Evolutionary conservation across 768 basidiomycete species (phyloP).

Genomic region (Mycena alexandri): DNA sequence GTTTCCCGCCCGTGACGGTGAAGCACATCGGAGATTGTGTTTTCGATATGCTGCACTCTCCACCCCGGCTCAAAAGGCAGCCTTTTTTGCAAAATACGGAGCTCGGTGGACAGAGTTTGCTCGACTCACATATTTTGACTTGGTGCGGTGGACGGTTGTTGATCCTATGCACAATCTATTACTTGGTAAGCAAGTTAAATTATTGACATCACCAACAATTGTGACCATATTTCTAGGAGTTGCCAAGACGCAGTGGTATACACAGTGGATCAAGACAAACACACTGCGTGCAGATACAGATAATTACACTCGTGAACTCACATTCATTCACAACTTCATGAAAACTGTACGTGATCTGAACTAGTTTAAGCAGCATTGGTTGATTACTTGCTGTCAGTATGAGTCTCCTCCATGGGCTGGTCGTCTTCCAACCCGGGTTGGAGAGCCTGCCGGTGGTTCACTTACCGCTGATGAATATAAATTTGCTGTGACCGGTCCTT

Average conservation of each 20-base stretch:
- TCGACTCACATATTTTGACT: background rate
- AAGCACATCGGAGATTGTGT: background rate
- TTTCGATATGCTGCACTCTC: background rate
- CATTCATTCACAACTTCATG: slow-evolving; percentile 37
- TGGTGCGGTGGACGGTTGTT: background rate
- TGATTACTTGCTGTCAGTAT: slow-evolving; percentile 39
- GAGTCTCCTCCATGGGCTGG: slow-evolving; percentile 46
- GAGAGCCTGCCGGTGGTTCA: slow-evolving; percentile 47
- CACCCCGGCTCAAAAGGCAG: background rate
- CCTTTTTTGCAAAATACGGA: background rate
- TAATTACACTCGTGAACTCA: slow-evolving; percentile 24
- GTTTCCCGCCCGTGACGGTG: background rate
- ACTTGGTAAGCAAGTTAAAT: background rate
- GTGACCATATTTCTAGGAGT: no score
- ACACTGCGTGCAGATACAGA: slow-evolving; percentile 31
- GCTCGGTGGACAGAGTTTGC: slow-evolving; percentile 1
- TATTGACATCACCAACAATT: no score
- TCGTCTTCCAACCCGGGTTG: slow-evolving; percentile 38
- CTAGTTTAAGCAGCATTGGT: no score
- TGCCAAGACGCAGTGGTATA: slow-evolving; percentile 5
- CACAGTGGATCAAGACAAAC: slow-evolving; percentile 35
- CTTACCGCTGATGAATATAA: slow-evolving; percentile 48
- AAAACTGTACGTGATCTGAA: slow-evolving; percentile 11
- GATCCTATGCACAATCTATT: slow-evolving; percentile 7
- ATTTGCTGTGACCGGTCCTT: slow-evolving; percentile 37